Percentiles rank a stretch among this genome's conserved stretches.
phyloP scores from a whole-genome alignment of 2,329 filamentous ascomycete species.

The Sclerotinia spermophila region DNA sequence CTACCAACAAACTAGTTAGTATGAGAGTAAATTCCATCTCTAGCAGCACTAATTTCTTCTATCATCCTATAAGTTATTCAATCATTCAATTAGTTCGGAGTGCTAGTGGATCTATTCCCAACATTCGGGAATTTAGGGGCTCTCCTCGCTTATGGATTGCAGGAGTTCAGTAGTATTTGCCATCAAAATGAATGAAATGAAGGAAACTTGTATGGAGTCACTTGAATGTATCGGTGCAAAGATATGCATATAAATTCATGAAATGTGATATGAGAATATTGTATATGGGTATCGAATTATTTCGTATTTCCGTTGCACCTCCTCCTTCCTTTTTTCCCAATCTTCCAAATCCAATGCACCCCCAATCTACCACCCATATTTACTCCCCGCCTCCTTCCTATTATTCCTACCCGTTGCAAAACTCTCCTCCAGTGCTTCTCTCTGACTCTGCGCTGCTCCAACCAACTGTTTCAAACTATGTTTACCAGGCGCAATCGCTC shows the following conservation, averaged over 20 bases:
- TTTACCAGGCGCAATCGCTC: conserved; percentile 79
- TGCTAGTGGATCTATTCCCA: neutral
- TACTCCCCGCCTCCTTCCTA: conserved; percentile 73
- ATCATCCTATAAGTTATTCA: neutral
- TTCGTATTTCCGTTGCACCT: neutral
- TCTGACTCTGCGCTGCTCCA: conserved; percentile 74
- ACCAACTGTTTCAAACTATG: conserved; percentile 87
- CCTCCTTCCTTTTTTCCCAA: neutral
- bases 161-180: neutral
- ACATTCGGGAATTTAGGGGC: neutral
- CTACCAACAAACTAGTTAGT: neutral
- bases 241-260: neutral
- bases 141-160: neutral
- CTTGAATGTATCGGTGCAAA: neutral
- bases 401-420: conserved; percentile 79
- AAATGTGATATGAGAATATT: neutral
- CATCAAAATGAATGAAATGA: neutral
- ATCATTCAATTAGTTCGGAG: neutral
- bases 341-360: neutral
- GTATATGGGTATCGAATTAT: neutral
- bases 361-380: conserved; percentile 70
- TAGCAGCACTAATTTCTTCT: neutral
- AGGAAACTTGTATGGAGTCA: neutral
- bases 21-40: neutral
- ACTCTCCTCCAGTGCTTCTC: conserved; percentile 85